These are phyloP conservation scores for Cyberlindnera veronae DNA, from an alignment of 805 yeast genomes.

Conservation along the genomic window DNA sequence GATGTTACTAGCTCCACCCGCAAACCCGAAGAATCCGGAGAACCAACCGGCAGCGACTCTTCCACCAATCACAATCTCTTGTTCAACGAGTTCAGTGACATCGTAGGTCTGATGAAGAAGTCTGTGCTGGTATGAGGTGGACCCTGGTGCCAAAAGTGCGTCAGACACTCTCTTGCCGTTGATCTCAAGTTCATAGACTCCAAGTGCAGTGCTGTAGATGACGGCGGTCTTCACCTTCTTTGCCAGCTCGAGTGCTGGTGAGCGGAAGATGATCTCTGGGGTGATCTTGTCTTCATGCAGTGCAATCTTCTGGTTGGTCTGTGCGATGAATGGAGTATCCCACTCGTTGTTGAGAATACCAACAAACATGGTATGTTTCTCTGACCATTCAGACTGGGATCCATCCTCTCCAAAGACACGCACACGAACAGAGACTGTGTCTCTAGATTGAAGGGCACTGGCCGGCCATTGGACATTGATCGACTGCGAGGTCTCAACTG, in stretches of 20 bases:
- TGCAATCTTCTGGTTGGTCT: slow-evolving; percentile 5
- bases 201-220: slow-evolving; percentile 15
- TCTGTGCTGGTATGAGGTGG: slow-evolving; percentile 20
- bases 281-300: slow-evolving; percentile 11
- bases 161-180: slow-evolving; percentile 13
- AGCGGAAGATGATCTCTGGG: slow-evolving; percentile 16
- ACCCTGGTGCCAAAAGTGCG: slow-evolving; percentile 15
- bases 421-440: slow-evolving; percentile 4
- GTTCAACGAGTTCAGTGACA: slow-evolving; percentile 4
- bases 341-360: slow-evolving; percentile 16
- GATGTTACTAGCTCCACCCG: slow-evolving; percentile 17
- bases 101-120: slow-evolving; percentile 18
- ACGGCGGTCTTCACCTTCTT: slow-evolving; percentile 11
- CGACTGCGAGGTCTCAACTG: slow-evolving; percentile 1
- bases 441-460: slow-evolving; percentile 9
- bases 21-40: slow-evolving; percentile 18
- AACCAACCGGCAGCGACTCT: slow-evolving; percentile 21
- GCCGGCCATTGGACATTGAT: slow-evolving; percentile 14
- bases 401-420: slow-evolving; percentile 15
- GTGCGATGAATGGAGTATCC: slow-evolving; percentile 12
- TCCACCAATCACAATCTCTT: slow-evolving; percentile 14
- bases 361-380: neutral
- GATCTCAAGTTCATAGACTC: slow-evolving; percentile 18
- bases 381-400: slow-evolving; percentile 13
- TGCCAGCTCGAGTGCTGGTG: slow-evolving; percentile 6